Percentiles rank a stretch among this genome's conserved stretches.
These are phyloP conservation scores for Carex kokanica DNA, from an alignment of 176 grass and related monocot genomes.

Conservation along the genomic window DNA sequence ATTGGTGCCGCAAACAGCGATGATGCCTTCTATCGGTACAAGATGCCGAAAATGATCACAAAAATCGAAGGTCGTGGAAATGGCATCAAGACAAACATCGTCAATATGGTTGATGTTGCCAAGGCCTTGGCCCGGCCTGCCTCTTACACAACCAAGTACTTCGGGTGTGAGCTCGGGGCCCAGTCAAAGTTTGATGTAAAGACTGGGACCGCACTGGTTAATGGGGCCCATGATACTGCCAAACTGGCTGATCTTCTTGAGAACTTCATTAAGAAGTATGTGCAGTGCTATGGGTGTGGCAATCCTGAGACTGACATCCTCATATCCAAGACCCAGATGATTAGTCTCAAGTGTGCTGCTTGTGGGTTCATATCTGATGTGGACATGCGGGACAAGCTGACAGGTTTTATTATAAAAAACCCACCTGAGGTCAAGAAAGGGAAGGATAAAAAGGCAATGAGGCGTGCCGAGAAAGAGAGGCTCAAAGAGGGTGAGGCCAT, in stretches of 20 bases:
- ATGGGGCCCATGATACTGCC: slow-evolving; percentile 71
- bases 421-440: slow-evolving; percentile 71
- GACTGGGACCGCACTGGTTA: slow-evolving; percentile 53
- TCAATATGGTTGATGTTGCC: slow-evolving; percentile 83
- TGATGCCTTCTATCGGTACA: slow-evolving; percentile 93
- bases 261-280: slow-evolving; percentile 89
- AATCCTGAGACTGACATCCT: slow-evolving; percentile 89
- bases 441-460: slow-evolving; percentile 77
- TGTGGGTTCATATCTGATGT: slow-evolving; percentile 84
- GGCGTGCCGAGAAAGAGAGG: slow-evolving; percentile 83
- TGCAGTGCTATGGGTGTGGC: slow-evolving; percentile 69
- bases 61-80: slow-evolving; percentile 74
- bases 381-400: slow-evolving; percentile 75
- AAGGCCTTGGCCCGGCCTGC: slow-evolving; percentile 70
- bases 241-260: slow-evolving; percentile 84
- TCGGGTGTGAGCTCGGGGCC: slow-evolving; percentile 60
- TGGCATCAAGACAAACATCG: slow-evolving; percentile 75
- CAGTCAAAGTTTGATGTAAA: slow-evolving; percentile 73
- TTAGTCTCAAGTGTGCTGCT: slow-evolving; percentile 78
- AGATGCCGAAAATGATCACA: slow-evolving; percentile 86
- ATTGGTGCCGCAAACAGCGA: slow-evolving; percentile 83
- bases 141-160: slow-evolving; percentile 76
- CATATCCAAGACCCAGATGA: slow-evolving; percentile 56
- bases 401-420: slow-evolving; percentile 64
- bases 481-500: slow-evolving; percentile 77